Conservation (phyloP, 495 filamentous ascomycete genomes). For the Penicillium taxi region DNA sequence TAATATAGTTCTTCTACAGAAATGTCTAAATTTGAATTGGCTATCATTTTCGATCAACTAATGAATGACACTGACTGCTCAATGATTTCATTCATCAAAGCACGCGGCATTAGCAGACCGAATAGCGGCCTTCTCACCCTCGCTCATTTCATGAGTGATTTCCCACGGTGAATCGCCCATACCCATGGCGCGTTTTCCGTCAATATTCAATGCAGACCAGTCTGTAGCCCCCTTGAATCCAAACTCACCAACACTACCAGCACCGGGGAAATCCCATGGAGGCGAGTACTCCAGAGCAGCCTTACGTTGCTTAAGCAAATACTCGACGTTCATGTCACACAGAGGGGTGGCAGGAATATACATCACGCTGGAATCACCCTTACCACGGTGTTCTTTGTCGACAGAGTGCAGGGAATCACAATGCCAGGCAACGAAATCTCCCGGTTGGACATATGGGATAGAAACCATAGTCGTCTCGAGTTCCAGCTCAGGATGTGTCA, state of each 20-base stretch:
- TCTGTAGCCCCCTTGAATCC: conserved; percentile 36
- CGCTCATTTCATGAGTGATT: conserved; percentile 39
- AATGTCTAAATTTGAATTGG: too few relatives aligned
- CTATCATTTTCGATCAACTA: too few relatives aligned
- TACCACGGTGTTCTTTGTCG: conserved; percentile 66
- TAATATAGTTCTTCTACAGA: too few relatives aligned
- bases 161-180: conserved; percentile 43
- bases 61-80: too few relatives aligned
- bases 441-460: conserved; percentile 66
- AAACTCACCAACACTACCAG: conserved; percentile 41
- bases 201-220: conserved; percentile 28
- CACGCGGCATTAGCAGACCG: conserved; percentile 51
- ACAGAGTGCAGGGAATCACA: conserved; percentile 79
- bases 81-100: conserved; percentile 20
- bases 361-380: conserved; percentile 65
- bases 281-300: conserved; percentile 39
- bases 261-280: conserved; percentile 56
- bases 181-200: conserved; percentile 54
- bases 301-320: conserved; percentile 59
- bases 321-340: conserved; percentile 63
- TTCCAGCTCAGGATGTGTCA: conserved; percentile 69
- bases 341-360: conserved; percentile 84
- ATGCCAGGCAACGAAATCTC: conserved; percentile 89
- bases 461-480: conserved; percentile 69
- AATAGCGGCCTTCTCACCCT: conserved; percentile 51